Base-by-base conservation (phyloP, 805 yeast species). In the Pichia thaimueangensis region DNA sequence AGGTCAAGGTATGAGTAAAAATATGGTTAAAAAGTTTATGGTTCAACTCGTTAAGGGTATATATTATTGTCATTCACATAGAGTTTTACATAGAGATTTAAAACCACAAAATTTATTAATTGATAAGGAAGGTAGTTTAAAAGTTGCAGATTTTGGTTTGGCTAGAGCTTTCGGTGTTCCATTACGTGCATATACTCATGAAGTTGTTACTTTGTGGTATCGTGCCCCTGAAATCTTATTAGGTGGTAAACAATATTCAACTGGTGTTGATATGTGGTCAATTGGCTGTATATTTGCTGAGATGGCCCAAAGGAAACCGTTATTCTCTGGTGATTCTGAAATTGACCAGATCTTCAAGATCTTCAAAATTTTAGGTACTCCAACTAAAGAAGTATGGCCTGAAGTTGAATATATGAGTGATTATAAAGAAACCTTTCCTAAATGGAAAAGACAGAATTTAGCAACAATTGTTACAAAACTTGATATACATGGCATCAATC, bases 241-340 rank as follows among this genome's bases (percentile, higher is more conserved):
- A 50, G 98, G 98, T 12, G 96, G 97, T 3, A 86, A 94, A 53
- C 97, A 93, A 57, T 93, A 93, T 63, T 86, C 96, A 28, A 93
- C 97, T 0, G 97, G 97, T 16, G 96, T 93, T 40, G 98, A 93
- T 62, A 88, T 93, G 84, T 93, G 98, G 98, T 86, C 96, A 10
- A 85, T 91, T 47, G 98, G 98, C 13, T 89, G 97, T 60, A 93
- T 93, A 37, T 85, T 93, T 62, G 98, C 97, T 6, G 98, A 93
- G 62, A 89, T 93, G 97, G 87, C 89, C 45, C 86, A 88, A 55
- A 80, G 98, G 43, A 86, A 86, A 61, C 97, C 98, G 8, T 64
- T 93, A 41, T 91, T 93, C 67, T 95, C 97, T 0, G 98, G 98
- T 6, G 96, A 93, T 61, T 87, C 96, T 10, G 98, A 93, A 62